These are phyloP conservation scores for Fusarium piperis DNA, from an alignment of 2,329 filamentous ascomycete species.

Conservation along the genomic window DNA sequence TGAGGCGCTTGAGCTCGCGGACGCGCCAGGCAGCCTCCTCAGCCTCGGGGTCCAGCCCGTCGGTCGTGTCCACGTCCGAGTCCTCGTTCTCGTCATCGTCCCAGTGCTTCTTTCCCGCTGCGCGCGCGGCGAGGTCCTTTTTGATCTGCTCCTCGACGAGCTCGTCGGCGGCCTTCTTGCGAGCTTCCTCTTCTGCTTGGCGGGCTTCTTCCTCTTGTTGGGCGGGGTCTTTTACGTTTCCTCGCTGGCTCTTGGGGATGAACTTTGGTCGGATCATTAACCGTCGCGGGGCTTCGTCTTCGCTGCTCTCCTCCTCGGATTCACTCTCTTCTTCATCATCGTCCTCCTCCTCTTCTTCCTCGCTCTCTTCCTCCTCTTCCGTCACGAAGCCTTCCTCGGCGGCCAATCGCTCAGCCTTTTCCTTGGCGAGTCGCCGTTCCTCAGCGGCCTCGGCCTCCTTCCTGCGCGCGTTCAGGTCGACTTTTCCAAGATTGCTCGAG, in stretches of 20 bases:
- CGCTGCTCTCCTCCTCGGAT: slow-evolving; percentile 59
- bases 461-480: slow-evolving; percentile 60
- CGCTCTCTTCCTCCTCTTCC: slow-evolving; percentile 58
- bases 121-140: slow-evolving; percentile 79
- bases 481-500: slow-evolving; percentile 61
- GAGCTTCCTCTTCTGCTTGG: slow-evolving; percentile 66
- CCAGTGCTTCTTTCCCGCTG: slow-evolving; percentile 85
- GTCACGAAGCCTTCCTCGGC: slow-evolving; percentile 73
- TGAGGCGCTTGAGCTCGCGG: slow-evolving; percentile 87
- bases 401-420: slow-evolving; percentile 61
- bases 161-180: slow-evolving; percentile 76
- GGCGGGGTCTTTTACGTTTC: slow-evolving; percentile 43
- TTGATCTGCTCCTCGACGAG: slow-evolving; percentile 90
- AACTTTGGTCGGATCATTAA: slow-evolving; percentile 73
- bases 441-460: slow-evolving; percentile 59
- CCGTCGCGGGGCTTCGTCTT: slow-evolving; percentile 66
- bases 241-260: slow-evolving; percentile 67
- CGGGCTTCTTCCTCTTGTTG: slow-evolving; percentile 49
- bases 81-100: slow-evolving; percentile 78
- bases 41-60: slow-evolving; percentile 85
- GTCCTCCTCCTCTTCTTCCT: slow-evolving; percentile 42
- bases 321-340: slow-evolving; percentile 53
- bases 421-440: slow-evolving; percentile 57
- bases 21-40: slow-evolving; percentile 95
- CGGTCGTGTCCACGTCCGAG: slow-evolving; percentile 86